phyloP scores from a whole-genome alignment of 306 rosid species.

The Senna siamea region DNA sequence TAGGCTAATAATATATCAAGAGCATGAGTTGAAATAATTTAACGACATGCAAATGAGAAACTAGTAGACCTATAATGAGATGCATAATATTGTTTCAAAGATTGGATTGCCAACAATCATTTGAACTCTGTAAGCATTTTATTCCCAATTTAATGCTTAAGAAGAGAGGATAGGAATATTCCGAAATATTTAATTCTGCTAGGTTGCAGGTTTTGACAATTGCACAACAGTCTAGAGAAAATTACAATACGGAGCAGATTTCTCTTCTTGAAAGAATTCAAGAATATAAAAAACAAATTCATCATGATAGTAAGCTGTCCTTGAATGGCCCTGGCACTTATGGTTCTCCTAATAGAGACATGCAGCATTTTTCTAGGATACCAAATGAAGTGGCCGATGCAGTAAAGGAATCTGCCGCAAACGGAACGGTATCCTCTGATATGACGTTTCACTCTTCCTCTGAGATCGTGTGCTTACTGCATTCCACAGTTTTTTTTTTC shows the following conservation, averaged over 20 bases:
- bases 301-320: conserved; percentile 54
- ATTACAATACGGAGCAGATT: conserved; percentile 64
- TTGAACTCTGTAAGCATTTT: not conserved
- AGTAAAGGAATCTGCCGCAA: conserved; percentile 69
- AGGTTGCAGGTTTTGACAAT: conserved; percentile 62
- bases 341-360: conserved; percentile 48
- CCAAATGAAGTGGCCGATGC: conserved; percentile 61
- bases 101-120: not conserved
- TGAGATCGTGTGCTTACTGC: conserved; percentile 7
- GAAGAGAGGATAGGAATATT: not conserved
- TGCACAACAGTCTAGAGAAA: conserved; percentile 80
- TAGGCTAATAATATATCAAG: no score
- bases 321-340: conserved; percentile 52
- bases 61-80: no score
- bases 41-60: no score
- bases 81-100: not conserved
- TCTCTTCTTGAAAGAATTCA: conserved; percentile 68
- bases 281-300: conserved; percentile 61
- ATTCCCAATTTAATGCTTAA: not conserved
- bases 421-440: conserved; percentile 64
- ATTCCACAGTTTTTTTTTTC: no score
- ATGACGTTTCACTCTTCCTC: not conserved
- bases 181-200: conserved; percentile 16
- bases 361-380: conserved; percentile 56
- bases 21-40: no score